Percentiles rank a stretch among this genome's conserved stretches.
Conservation (phyloP, 208 protist genomes). For the Tritrichomonas foetus region DNA sequence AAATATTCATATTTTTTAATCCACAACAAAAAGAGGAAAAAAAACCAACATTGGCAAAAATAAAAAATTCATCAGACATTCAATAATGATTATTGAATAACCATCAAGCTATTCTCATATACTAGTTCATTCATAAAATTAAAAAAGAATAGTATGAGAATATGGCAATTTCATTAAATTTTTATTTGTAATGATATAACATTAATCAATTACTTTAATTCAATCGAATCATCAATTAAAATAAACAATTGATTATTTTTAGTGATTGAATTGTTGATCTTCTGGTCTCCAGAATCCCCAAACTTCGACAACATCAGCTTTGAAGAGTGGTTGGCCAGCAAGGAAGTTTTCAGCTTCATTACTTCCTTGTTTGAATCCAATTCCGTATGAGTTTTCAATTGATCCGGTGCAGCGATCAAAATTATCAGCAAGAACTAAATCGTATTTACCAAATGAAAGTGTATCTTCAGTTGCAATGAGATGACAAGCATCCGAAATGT, state of each 20-base stretch:
- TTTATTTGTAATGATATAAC: no score
- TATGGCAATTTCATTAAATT: no score
- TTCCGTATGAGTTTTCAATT: constrained; percentile 20
- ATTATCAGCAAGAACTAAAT: neutral
- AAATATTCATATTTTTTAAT: no score
- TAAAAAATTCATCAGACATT: no score
- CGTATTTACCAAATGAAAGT: constrained; percentile 3
- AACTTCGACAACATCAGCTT: constrained; percentile 16
- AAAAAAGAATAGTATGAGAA: neutral
- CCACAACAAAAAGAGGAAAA: no score
- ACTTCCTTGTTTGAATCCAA: neutral
- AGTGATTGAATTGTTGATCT: neutral
- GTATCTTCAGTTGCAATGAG: neutral
- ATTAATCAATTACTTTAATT: no score
- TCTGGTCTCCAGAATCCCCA: neutral
- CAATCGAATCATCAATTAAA: no score
- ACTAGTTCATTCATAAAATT: neutral
- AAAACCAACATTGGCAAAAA: no score
- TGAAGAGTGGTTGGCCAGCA: neutral
- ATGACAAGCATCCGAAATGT: neutral
- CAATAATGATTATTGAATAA: neutral
- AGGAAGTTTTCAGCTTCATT: constrained; percentile 11
- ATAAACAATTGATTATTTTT: neutral
- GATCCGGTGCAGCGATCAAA: neutral
- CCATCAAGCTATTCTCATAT: neutral